Evolutionary conservation across 2,329 filamentous ascomycete genomes (phyloP), one percentile per base, ranked within the genome.

Genomic region (Penicillium sp.): DNA sequence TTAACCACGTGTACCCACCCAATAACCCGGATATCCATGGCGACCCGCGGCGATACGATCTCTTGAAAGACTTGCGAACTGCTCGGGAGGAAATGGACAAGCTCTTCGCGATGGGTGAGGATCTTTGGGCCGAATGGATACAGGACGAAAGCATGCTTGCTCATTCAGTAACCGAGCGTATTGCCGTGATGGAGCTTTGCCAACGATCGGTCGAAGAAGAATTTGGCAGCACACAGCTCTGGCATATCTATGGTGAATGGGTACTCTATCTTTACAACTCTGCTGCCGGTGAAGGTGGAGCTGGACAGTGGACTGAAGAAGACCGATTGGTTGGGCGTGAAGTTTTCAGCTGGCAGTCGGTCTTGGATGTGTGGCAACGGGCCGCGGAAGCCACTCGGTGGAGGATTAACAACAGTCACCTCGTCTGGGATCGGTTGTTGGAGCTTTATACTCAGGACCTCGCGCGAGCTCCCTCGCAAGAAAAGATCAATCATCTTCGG

Each of bases 201-300:
- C 76, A 79, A 56, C 79, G 80, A 56, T 83, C 83, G 3, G 80
- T 84, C 2, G 74, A 78, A 34, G 84, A 86, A 53, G 84, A 86
- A 64, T 81, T 81, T 42, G 79, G 79, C 46, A 86, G 84, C 55
- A 79, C 80, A 10, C 81, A 79, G 52, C 68, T 87, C 6, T 87
- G 84, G 84, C 71, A 74, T n/a, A 75, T 81, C 9, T 87, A 85
- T 60, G 82, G 80, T 21, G 81, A 85, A 54, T 86, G 82, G 76
- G 75, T 85, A 54, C 71, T 79, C 33, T 75, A 80, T 51, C 77
- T 84, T 26, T 81, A 84, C 60, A 77, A 77, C 26, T 77, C 80
- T 47, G 79, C 71, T 70, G 45, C 77, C 74, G 68, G 74, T 70
- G 57, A 72, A 71, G 45, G 69, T 64, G 58, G 61, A 33, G 63